Percentiles rank a stretch among this genome's conserved stretches.
Evolutionary conservation across 2,329 filamentous ascomycete species (phyloP).

Genomic region (Westerdykella ornata): DNA sequence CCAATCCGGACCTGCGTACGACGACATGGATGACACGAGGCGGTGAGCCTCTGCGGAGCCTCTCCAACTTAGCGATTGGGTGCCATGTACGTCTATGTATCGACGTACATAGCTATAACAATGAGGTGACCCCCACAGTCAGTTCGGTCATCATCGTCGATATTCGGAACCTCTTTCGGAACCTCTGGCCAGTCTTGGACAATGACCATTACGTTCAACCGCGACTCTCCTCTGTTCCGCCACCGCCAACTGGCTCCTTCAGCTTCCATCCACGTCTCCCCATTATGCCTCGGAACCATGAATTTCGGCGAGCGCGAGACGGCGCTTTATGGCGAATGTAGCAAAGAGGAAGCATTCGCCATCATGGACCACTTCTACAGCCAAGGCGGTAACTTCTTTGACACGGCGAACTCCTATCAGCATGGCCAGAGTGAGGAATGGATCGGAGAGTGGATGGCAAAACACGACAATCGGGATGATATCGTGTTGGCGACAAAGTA

Average conservation of each 20-base stretch:
- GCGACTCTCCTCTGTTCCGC: conserved; percentile 43
- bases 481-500: conserved; percentile 38
- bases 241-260: conserved; percentile 60
- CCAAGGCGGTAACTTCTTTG: conserved; percentile 65
- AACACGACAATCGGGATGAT: conserved; percentile 30
- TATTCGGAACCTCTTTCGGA: too few species aligned
- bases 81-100: too few species aligned
- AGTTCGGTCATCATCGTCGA: too few species aligned
- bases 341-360: conserved; percentile 53
- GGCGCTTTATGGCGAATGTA: conserved; percentile 38
- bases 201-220: background rate
- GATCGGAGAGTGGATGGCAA: conserved; percentile 39
- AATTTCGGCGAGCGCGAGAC: conserved; percentile 49
- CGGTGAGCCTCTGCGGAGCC: too few species aligned
- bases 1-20: too few species aligned
- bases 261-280: conserved; percentile 49
- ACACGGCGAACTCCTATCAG: conserved; percentile 46
- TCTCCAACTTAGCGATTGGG: too few species aligned
- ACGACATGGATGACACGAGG: too few species aligned
- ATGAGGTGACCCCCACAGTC: too few species aligned
- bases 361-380: conserved; percentile 61
- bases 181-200: too few species aligned
- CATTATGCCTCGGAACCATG: conserved; percentile 52
- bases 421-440: conserved; percentile 34
- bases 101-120: too few species aligned